These are phyloP conservation scores for Magnaporthales sp. DNA, from an alignment of 2,329 filamentous ascomycete genomes.

Conservation along the genomic window DNA sequence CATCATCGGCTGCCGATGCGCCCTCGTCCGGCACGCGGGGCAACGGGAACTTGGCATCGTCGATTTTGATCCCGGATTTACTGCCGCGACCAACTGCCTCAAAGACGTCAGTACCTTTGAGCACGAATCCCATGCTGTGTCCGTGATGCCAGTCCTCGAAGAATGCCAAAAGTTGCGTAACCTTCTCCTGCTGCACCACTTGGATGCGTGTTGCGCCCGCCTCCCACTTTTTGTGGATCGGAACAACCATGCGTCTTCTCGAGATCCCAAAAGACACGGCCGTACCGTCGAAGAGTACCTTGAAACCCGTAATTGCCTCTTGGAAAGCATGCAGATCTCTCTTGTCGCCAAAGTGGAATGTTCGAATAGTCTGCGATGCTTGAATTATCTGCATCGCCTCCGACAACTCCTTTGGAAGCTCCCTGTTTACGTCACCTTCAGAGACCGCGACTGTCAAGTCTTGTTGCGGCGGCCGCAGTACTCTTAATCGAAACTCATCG, in stretches of 20 bases:
- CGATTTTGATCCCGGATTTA: conserved; percentile 67
- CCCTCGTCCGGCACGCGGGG: conserved; percentile 52
- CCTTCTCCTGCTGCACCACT: conserved; percentile 66
- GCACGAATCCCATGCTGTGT: conserved; percentile 78
- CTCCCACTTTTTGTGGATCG: conserved; percentile 92
- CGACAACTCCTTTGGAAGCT: conserved; percentile 52
- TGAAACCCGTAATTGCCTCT: conserved; percentile 69
- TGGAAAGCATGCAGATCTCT: conserved; percentile 72
- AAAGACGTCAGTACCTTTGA: conserved; percentile 78
- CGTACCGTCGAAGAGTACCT: conserved; percentile 64
- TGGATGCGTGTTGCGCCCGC: conserved; percentile 73
- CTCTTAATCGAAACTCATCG: conserved; percentile 51
- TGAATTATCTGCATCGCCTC: conserved; percentile 54
- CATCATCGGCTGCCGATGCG: conserved; percentile 25
- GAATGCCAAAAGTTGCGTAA: conserved; percentile 73
- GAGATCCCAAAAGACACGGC: conserved; percentile 74
- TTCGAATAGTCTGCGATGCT: conserved; percentile 57
- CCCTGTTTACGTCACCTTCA: conserved; percentile 54
- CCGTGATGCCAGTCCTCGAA: conserved; percentile 84
- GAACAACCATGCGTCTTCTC: conserved; percentile 78
- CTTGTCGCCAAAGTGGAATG: conserved; percentile 57
- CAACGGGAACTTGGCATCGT: conserved; percentile 85
- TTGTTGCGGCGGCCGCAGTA: conserved; percentile 64
- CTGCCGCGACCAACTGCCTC: conserved; percentile 60
- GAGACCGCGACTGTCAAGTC: conserved; percentile 71